Base-by-base conservation (phyloP, 805 yeast species). In the Yarrowia sp. region DNA sequence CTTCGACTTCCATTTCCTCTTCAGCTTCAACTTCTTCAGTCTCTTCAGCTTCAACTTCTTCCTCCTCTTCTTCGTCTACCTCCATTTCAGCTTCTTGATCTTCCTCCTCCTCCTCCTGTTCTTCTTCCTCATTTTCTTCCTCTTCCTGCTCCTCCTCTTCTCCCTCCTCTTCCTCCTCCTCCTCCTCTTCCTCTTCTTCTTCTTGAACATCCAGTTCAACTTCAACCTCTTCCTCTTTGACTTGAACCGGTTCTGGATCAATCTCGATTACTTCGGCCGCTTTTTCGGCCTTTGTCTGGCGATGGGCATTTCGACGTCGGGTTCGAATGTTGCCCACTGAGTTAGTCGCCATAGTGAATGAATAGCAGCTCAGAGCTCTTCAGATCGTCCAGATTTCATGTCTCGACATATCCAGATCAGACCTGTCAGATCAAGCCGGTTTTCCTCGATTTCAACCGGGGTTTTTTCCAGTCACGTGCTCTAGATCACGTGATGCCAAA, bases 291-390 rank as follows among this genome's bases (percentile, higher is more conserved):
- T 40, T 10, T n/a, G 9, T 41, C 49, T 42, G 32, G 64, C 49
- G 64, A 42, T 56, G 64, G 64, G 64, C 64, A 40, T 43, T 43
- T 56, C 64, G 64, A 32, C 48, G 32, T 42, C 64, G 64, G 49
- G 64, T 32, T 56, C 64, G 64, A 41, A 56, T 41, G 48, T 56
- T 42, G 64, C 49, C 48, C 64, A 56, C 64, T 56, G 22, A 3
- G 64, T 56, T 56, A 56, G 64, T 56, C 14, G 8, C 46, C 32
- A 26, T 26, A 5, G 32, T 5, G 7, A 26, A 26, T 26, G 32
- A 5, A 26, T 26, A 26, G 32, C 7, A 3, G 32, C 7, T 26
- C 32, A 26, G 32, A 26, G 7, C 4, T 5, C 32, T 26, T 15
- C 43, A 42, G 46, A 42, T n/a, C 19, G 32, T 26, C 32, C 7